phyloP scores from a whole-genome alignment of 257 asterid genomes.

The Verbascum thapsus region DNA sequence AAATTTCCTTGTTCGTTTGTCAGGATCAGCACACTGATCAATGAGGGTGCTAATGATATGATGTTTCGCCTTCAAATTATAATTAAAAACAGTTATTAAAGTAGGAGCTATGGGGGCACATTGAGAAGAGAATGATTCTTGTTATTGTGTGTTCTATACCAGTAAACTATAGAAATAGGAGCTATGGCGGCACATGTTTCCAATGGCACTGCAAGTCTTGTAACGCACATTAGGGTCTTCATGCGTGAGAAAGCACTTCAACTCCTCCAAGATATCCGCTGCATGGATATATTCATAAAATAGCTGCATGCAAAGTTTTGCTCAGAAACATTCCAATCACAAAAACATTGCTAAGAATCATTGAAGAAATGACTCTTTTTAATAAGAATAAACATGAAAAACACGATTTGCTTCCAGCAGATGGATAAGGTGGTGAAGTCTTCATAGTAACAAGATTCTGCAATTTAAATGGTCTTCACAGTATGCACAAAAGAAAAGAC shows the following conservation, averaged over 20 bases:
- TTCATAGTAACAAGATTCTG: slow-evolving; percentile 11
- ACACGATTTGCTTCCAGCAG: neutral
- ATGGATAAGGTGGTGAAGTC: slow-evolving; percentile 4
- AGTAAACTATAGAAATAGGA: slow-evolving; percentile 76
- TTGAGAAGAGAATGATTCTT: neutral
- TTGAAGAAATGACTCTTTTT: slow-evolving; percentile 1
- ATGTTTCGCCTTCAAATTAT: slow-evolving; percentile 62
- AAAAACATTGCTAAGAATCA: slow-evolving; percentile 16
- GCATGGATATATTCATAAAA: slow-evolving; percentile 71
- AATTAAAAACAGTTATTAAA: slow-evolving; percentile 7
- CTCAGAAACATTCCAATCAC: slow-evolving; percentile 26
- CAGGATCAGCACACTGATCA: slow-evolving; percentile 91
- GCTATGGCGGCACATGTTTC: slow-evolving; percentile 99
- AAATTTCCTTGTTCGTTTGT: slow-evolving; percentile 87
- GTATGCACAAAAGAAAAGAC: neutral
- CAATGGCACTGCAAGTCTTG: slow-evolving; percentile 90
- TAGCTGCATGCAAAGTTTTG: slow-evolving; percentile 48
- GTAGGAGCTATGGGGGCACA: no score
- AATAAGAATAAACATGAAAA: neutral
- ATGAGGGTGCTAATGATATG: slow-evolving; percentile 65
- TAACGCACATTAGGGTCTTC: slow-evolving; percentile 92
- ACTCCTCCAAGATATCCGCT: slow-evolving; percentile 75
- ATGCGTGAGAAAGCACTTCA: slow-evolving; percentile 74
- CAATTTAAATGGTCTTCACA: slow-evolving; percentile 8
- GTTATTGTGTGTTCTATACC: slow-evolving; percentile 45